phyloP scores from a whole-genome alignment of 768 basidiomycete genomes.

The Lentinus tigrinus region DNA sequence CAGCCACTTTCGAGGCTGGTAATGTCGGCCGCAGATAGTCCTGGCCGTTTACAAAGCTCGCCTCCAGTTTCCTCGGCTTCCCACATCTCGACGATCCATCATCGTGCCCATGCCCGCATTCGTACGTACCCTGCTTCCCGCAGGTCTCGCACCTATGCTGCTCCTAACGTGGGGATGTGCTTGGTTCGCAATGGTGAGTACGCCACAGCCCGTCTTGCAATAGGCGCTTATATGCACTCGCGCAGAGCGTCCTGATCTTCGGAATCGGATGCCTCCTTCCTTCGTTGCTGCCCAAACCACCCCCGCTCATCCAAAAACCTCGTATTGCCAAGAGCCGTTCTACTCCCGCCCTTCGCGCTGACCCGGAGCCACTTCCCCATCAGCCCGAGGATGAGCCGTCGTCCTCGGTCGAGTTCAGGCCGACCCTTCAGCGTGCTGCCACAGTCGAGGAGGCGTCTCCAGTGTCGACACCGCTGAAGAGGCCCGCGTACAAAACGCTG shows the following conservation, averaged over 20 bases:
- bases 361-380: neutral
- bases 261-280: slow-evolving; percentile 5
- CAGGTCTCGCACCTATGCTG: slow-evolving; percentile 3
- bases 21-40: too few species aligned
- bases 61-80: neutral
- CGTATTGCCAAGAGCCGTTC: neutral
- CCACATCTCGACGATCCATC: neutral
- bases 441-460: too few species aligned
- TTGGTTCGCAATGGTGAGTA: slow-evolving; percentile 5
- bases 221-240: neutral
- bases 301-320: neutral
- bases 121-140: neutral
- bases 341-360: neutral
- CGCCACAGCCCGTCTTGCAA: neutral
- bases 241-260: slow-evolving; percentile 15
- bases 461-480: neutral
- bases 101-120: slow-evolving; percentile 4
- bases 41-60: neutral
- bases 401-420: too few species aligned
- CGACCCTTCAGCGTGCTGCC: too few species aligned
- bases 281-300: neutral
- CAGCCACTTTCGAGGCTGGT: too few species aligned
- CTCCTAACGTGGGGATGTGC: slow-evolving; percentile 9
- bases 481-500: neutral
- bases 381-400: too few species aligned